These are phyloP conservation scores for Apiospora rasikravindrae DNA, from an alignment of 2,329 filamentous ascomycete genomes.

Conservation along the genomic window DNA sequence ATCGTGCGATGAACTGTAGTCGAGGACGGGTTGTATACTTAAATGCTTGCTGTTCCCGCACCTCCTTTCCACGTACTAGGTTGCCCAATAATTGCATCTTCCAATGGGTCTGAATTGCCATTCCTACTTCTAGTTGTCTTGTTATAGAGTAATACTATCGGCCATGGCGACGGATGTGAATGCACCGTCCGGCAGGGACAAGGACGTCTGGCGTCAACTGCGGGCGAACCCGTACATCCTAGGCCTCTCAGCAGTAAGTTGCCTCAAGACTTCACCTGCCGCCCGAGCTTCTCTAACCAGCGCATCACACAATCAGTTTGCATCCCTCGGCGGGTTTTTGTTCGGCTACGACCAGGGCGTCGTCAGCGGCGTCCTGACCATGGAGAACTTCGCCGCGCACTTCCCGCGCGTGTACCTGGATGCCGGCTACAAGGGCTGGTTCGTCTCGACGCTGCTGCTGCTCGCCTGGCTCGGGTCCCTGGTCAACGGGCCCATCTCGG, in stretches of 20 bases:
- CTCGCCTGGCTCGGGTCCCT: conserved; percentile 56
- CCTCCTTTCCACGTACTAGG: neutral
- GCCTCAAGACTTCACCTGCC: too few species aligned
- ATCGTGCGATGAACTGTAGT: neutral
- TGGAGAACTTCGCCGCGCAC: conserved; percentile 46
- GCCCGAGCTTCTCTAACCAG: neutral
- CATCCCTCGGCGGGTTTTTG: conserved; percentile 45
- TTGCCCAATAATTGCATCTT: neutral
- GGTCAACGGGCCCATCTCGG: conserved; percentile 45
- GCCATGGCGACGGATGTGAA: conserved; percentile 11
- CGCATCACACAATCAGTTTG: neutral
- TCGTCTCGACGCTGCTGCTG: conserved; percentile 54
- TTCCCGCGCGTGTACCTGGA: conserved; percentile 46
- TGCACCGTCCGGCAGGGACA: conserved; percentile 1
- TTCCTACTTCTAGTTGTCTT: neutral
- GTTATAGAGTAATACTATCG: neutral
- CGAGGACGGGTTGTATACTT: neutral
- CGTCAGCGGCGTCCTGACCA: conserved; percentile 51
- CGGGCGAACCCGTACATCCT: conserved; percentile 16
- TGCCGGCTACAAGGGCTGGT: conserved; percentile 56
- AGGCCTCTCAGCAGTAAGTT: conserved; percentile 1
- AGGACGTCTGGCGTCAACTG: conserved; percentile 8
- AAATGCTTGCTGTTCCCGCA: neutral
- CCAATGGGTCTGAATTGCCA: neutral
- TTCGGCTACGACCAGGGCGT: conserved; percentile 58